These are phyloP conservation scores for Scutellaria galericulata DNA, from an alignment of 257 asterid genomes.

Conservation along the genomic window DNA sequence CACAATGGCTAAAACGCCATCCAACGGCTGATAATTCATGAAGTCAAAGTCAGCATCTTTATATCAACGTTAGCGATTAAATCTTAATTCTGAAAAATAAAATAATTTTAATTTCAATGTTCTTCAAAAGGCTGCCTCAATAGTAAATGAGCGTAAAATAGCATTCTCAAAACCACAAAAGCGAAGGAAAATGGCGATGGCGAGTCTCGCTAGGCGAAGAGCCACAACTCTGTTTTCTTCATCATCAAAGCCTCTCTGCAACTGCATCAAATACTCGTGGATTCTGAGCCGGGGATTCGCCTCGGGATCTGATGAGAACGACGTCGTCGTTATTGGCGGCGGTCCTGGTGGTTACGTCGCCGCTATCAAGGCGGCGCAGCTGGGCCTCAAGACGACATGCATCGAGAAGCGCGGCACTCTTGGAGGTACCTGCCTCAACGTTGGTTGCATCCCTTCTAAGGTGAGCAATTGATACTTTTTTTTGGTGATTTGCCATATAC, in stretches of 20 bases:
- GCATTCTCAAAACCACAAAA: neutral
- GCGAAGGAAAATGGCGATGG: slow-evolving; percentile 54
- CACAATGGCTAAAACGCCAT: too few species aligned
- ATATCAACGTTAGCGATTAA: slow-evolving; percentile 25
- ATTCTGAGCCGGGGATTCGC: slow-evolving; percentile 53
- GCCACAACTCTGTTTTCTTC: slow-evolving; percentile 43
- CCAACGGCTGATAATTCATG: too few species aligned
- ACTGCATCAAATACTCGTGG: slow-evolving; percentile 39
- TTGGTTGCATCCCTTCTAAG: slow-evolving; percentile 99
- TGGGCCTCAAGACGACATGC: slow-evolving; percentile 96
- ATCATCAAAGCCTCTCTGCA: slow-evolving; percentile 35
- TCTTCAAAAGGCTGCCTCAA: slow-evolving; percentile 13
- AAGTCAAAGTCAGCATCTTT: slow-evolving; percentile 6
- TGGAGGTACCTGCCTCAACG: slow-evolving; percentile 99
- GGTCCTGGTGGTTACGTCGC: slow-evolving; percentile 99
- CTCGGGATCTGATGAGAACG: slow-evolving; percentile 82
- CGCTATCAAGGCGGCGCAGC: slow-evolving; percentile 98
- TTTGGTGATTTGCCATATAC: neutral
- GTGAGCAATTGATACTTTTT: slow-evolving; percentile 33
- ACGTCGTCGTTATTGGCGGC: slow-evolving; percentile 95
- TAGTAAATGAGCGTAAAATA: neutral
- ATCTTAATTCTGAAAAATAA: neutral
- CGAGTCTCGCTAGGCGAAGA: slow-evolving; percentile 54
- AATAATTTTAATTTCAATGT: neutral
- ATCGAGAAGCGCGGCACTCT: slow-evolving; percentile 96